Conservation (phyloP, 495 filamentous ascomycete species). For the Penicillium simplicissimum region DNA sequence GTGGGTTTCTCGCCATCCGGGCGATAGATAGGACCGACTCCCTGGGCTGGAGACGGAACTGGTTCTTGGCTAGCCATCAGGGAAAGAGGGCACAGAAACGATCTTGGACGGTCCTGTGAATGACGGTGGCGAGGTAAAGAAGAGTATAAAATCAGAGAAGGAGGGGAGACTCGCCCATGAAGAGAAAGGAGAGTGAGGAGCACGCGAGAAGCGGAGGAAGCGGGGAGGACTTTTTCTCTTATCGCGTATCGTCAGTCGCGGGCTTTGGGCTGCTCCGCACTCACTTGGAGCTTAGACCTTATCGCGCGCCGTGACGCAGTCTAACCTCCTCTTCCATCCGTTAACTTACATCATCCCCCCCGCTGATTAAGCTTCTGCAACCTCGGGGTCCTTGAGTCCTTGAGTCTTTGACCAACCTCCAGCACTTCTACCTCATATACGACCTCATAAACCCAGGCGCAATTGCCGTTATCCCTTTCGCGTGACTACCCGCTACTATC, state of each 20-base stretch:
- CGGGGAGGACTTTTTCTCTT: slow-evolving; percentile 21
- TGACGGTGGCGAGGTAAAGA: background rate
- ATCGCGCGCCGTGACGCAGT: background rate
- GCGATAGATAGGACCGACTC: slow-evolving; percentile 78
- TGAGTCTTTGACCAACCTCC: no score
- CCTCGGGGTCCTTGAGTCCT: background rate
- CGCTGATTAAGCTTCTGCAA: background rate
- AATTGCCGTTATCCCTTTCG: background rate
- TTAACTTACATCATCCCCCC: slow-evolving; percentile 2
- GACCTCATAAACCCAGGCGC: background rate
- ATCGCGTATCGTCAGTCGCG: slow-evolving; percentile 15
- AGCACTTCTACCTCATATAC: background rate
- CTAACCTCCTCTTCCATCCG: background rate
- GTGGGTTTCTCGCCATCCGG: slow-evolving; percentile 77
- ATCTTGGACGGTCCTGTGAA: background rate
- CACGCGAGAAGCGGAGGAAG: slow-evolving; percentile 12
- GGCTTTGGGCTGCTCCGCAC: background rate
- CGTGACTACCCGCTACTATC: background rate
- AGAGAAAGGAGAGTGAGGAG: background rate
- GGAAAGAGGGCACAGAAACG: background rate
- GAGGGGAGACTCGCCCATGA: background rate
- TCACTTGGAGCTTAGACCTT: background rate
- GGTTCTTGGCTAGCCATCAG: slow-evolving; percentile 33
- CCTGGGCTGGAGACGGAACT: slow-evolving; percentile 60
- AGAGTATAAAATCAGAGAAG: background rate